phyloP scores from a whole-genome alignment of 352 stramenopile species.

The Pythium aristosporum region DNA sequence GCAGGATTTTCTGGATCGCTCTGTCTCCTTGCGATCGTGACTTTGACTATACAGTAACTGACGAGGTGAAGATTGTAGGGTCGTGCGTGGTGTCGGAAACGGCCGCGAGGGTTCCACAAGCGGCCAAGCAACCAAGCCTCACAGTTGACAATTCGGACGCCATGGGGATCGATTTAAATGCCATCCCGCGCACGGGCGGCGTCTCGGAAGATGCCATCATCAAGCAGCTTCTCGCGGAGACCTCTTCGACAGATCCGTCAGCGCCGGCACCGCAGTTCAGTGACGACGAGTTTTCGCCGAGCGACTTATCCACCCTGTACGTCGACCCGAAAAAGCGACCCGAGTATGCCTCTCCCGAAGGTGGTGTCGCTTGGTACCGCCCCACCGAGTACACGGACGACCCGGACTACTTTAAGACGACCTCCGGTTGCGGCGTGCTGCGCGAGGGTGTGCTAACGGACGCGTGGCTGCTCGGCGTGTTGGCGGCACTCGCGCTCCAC shows the following conservation, averaged over 20 bases:
- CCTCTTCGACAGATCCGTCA: neutral
- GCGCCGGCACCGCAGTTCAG: constrained; percentile 36
- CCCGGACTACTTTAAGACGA: constrained; percentile 85
- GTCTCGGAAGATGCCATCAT: constrained; percentile 50
- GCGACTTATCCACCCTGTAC: constrained; percentile 51
- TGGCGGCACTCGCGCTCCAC: constrained; percentile 78
- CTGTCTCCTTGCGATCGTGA: too few species aligned
- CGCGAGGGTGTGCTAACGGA: constrained; percentile 71
- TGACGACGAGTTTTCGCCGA: constrained; percentile 53
- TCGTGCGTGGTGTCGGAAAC: neutral
- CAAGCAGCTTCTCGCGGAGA: constrained; percentile 25
- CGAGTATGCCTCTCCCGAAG: constrained; percentile 47
- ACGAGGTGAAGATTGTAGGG: neutral
- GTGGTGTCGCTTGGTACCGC: constrained; percentile 54
- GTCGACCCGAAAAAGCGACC: constrained; percentile 51
- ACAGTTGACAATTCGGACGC: too few species aligned
- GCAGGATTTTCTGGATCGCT: too few species aligned
- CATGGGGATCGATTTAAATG: constrained; percentile 16
- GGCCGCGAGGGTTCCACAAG: neutral
- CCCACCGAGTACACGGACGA: constrained; percentile 73
- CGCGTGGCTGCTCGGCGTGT: constrained; percentile 83
- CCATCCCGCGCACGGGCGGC: constrained; percentile 21
- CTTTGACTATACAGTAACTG: too few species aligned
- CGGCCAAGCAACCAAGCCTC: neutral
- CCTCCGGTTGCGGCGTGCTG: constrained; percentile 52